Conservation (phyloP, 306 rosid genomes). For the Casuarina cunninghamiana region DNA sequence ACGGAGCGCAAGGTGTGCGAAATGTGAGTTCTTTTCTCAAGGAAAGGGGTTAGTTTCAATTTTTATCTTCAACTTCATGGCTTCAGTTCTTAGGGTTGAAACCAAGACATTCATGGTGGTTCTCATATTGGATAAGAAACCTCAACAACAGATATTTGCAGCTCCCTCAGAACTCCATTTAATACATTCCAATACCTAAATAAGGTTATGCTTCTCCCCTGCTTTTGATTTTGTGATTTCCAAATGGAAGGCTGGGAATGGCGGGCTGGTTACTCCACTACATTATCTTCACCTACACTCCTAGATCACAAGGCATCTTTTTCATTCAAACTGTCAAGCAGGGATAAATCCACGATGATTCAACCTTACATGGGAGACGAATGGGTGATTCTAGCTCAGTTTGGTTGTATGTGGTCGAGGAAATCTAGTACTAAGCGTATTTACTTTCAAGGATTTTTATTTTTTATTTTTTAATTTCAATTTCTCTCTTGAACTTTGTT, state of each 20-base stretch:
- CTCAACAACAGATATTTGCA: neutral
- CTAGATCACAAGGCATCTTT: neutral
- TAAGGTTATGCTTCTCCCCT: neutral
- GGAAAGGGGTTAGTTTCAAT: too few species aligned
- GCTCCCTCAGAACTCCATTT: neutral
- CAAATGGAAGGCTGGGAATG: neutral
- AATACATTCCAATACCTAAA: neutral
- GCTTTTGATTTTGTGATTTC: neutral
- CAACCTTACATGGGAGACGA: too few species aligned
- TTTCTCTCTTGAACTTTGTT: too few species aligned
- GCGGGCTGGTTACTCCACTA: neutral
- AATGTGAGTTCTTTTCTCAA: neutral
- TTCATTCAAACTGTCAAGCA: neutral
- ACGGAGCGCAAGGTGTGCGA: neutral
- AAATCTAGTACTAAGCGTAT: too few species aligned
- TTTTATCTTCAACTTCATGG: too few species aligned
- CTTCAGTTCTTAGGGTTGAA: too few species aligned
- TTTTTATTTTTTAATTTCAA: too few species aligned
- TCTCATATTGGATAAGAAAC: neutral
- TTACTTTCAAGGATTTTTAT: too few species aligned
- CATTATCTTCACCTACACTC: neutral
- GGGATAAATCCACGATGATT: too few species aligned
- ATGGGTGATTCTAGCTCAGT: too few species aligned
- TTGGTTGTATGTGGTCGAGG: too few species aligned
- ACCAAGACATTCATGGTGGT: too few species aligned